A percentile compares a stretch with the other conserved stretches of the same genome.
Evolutionary conservation across 2,329 filamentous ascomycete species (phyloP).

Genomic region (Ophiosphaerella herpotricha): DNA sequence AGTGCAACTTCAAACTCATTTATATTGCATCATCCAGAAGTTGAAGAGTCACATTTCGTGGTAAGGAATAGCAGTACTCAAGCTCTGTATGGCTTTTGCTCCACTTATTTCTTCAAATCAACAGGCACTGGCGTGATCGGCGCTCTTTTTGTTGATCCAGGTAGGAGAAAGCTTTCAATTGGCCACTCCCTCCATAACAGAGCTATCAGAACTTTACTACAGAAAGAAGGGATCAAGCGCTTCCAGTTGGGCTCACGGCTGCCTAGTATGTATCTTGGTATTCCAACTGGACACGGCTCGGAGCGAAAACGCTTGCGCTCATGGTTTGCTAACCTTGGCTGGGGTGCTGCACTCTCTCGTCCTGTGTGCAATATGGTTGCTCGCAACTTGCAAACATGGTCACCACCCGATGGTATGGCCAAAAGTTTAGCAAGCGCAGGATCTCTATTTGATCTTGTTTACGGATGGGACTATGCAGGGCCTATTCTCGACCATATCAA

Average conservation of each 20-base stretch:
- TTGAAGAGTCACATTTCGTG: slow-evolving; percentile 86
- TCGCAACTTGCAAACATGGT: slow-evolving; percentile 72
- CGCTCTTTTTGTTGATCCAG: slow-evolving; percentile 86
- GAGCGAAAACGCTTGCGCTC: slow-evolving; percentile 66
- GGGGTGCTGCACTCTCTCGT: slow-evolving; percentile 72
- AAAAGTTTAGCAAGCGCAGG: slow-evolving; percentile 73
- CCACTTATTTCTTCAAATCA: slow-evolving; percentile 79
- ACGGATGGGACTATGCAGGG: slow-evolving; percentile 76
- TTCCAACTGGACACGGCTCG: slow-evolving; percentile 69
- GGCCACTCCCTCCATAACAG: slow-evolving; percentile 87
- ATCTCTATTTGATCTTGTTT: slow-evolving; percentile 81
- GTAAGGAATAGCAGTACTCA: slow-evolving; percentile 93
- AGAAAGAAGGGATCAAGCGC: slow-evolving; percentile 73
- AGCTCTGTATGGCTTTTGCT: slow-evolving; percentile 88
- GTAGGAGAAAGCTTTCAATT: slow-evolving; percentile 84
- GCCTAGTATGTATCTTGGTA: slow-evolving; percentile 84
- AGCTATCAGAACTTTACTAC: slow-evolving; percentile 75
- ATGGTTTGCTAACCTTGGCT: slow-evolving; percentile 90
- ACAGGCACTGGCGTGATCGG: slow-evolving; percentile 76
- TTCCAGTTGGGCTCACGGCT: slow-evolving; percentile 82
- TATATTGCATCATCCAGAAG: slow-evolving; percentile 69
- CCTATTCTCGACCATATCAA: slow-evolving; percentile 75
- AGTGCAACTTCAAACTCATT: slow-evolving; percentile 76
- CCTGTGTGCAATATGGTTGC: slow-evolving; percentile 75
- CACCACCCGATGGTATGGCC: slow-evolving; percentile 74